phyloP scores from a whole-genome alignment of 2,329 filamentous ascomycete genomes.

The Graphiopsis chlorocephala region DNA sequence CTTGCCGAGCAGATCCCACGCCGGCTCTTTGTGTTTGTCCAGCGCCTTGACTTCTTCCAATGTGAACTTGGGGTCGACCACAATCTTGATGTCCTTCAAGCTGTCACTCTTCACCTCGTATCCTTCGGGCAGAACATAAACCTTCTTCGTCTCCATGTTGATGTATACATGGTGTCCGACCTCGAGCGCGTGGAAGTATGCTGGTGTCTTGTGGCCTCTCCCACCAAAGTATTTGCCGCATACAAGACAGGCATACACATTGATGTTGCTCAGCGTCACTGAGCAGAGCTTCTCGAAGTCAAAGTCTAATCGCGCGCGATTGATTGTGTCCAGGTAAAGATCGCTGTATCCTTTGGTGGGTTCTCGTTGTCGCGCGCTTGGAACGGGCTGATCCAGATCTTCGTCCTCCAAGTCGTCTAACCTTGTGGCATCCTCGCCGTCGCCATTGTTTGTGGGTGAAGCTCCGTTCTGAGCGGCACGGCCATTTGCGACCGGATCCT shows the following conservation, averaged over 20 bases:
- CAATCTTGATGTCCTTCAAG: constrained; percentile 96
- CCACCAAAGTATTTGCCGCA: constrained; percentile 99
- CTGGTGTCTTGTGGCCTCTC: constrained; percentile 87
- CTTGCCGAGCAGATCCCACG: constrained; percentile 77
- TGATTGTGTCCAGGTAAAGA: constrained; percentile 95
- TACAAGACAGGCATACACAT: constrained; percentile 95
- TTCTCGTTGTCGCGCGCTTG: constrained; percentile 39
- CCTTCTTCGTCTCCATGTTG: constrained; percentile 90
- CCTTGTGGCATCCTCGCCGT: constrained; percentile 36
- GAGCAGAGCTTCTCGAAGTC: constrained; percentile 99
- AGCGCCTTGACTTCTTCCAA: constrained; percentile 76
- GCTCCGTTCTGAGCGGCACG: constrained; percentile 21
- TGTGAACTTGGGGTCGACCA: constrained; percentile 84
- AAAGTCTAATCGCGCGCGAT: constrained; percentile 89
- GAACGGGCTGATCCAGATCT: constrained; percentile 30
- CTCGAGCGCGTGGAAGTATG: constrained; percentile 95
- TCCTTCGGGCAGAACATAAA: constrained; percentile 90
- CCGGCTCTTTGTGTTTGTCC: constrained; percentile 61
- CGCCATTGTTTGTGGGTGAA: constrained; percentile 35
- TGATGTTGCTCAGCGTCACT: constrained; percentile 93
- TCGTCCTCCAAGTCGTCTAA: constrained; percentile 39
- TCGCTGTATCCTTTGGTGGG: constrained; percentile 89
- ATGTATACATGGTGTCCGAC: constrained; percentile 96
- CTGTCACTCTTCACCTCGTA: constrained; percentile 95
- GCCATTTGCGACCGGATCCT: constrained; percentile 23